Base-by-base conservation (phyloP, 306 rosid species). In the Pachyrhizus erosus region DNA sequence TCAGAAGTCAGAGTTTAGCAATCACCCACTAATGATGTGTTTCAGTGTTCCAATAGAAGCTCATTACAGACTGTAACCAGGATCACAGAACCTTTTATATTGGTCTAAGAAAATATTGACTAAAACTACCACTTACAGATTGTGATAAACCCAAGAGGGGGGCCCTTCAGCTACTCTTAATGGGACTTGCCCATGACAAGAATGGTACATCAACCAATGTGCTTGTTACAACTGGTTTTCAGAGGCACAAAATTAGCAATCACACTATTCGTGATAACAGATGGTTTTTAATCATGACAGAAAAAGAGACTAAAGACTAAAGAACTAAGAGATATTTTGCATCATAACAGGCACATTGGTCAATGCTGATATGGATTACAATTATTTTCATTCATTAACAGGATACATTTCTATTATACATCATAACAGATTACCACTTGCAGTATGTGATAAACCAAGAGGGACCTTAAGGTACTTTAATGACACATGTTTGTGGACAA, bases 171-270 rank as follows among this genome's bases (percentile, higher is more conserved):
- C 76, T 76, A 85, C 85, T 51, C 57, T 52, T 39, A 77, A 78
- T 61, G 86, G 75, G 48, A 75, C 80, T 70, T 42, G 69, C 82
- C 82, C 62, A 80, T 42, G 73, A 75, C 80, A 80, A 61, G 71
- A 75, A 75, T 58, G 45, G 79, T 68, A 75, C 85, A 60, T 75
- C 70, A 74, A 76, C 76, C 84, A 70, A 85, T 37, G 71, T 76
- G 79, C 77, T 81, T 81, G 80, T 85, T 72, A 51, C 57, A 76
- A 54, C 77, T 23, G 76, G 43, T 81, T 85, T 80, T 76, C 79
- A 82, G 71, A 69, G 57, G 70, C 82, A 83, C 68, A 42, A 61
- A 75, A 75, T 62, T 27, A 71, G 80, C 76, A 85, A 69, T 17
- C 84, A 81, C 83, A 70, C 27, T 58, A 31, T 76, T 20, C 9